Evolutionary conservation across 2,329 filamentous ascomycete genomes (phyloP), one percentile per base, ranked within the genome.

Genomic region (Xylariaceae sp.): DNA sequence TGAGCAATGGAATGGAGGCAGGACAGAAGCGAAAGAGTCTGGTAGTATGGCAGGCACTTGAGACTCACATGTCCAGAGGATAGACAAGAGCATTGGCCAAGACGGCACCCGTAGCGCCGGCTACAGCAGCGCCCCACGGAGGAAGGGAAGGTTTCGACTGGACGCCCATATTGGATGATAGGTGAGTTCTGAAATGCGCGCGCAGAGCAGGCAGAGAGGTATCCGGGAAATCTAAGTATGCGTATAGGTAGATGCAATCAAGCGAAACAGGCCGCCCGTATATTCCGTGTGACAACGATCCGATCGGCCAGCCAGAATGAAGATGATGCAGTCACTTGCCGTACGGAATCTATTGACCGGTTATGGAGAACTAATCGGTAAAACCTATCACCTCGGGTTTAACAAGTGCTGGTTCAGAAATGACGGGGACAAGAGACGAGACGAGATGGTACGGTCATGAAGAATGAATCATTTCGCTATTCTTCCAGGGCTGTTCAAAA

Each of bases 11-110:
- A 15, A 55, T 51, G 23, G n/a, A 51, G 49, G 7, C 44, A 55
- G 34, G 57, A 58, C 30, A 11, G 61, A 52, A 53, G 15, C 18
- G 39, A 45, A 52, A 13, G 23, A 30, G 23, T 30, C 23, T 30
- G 23, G 23, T 30, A 30, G 23, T 30, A 30, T 30, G 45, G 37
- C 18, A 58, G 45, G 44, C 34, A 18, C 15, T 17, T 18, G 49
- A 55, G 18, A 58, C 89, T 79, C 80, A 96, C 92, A 99, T 92
- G 76, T 99, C 94, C 62, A 99, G 82, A 51, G 94, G 94, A 75
- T 99, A 99, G 59, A 97, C 93, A 64, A 97, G 78, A 50, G 92
- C 89, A 79, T 99, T 99, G 60, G 94, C 94, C 61, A 99, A 81
- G 44, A 97, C 91, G 51, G 94, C 94, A 62, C 94, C 94, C 17